These are phyloP conservation scores for Tylopilus rubrobrunneus DNA, from an alignment of 768 basidiomycete species.

Conservation along the genomic window DNA sequence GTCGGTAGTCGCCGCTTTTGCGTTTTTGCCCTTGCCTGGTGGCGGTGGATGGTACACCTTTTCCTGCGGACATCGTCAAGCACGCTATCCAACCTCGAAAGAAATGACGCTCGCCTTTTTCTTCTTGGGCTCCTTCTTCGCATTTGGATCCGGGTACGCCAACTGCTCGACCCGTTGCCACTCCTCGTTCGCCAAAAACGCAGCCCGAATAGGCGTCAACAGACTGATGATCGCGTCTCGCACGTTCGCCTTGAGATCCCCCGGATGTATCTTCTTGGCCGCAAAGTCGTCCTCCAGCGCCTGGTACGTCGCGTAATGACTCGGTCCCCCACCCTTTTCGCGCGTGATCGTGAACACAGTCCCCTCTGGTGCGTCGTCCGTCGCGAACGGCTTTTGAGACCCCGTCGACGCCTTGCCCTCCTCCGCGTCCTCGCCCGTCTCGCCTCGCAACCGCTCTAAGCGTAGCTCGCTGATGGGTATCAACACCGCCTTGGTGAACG, in stretches of 20 bases:
- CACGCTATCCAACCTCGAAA: background rate
- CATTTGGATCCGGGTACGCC: conserved; percentile 81
- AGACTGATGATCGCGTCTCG: conserved; percentile 69
- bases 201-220: conserved; percentile 75
- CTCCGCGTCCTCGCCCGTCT: conserved; percentile 37
- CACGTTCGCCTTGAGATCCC: conserved; percentile 81
- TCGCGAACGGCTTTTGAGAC: conserved; percentile 60
- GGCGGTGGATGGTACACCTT: conserved; percentile 84
- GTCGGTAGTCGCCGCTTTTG: conserved; percentile 6
- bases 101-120: conserved; percentile 43
- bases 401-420: conserved; percentile 45
- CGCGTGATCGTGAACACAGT: conserved; percentile 78
- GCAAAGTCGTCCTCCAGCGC: conserved; percentile 73
- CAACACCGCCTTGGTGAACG: conserved; percentile 83
- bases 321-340: conserved; percentile 68
- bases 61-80: conserved; percentile 40
- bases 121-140: conserved; percentile 55
- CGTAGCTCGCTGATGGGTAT: conserved; percentile 82
- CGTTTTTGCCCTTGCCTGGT: conserved; percentile 69
- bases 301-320: conserved; percentile 67
- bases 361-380: conserved; percentile 69
- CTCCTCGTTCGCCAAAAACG: conserved; percentile 72
- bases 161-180: conserved; percentile 73
- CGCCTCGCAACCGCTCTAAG: conserved; percentile 51
- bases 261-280: conserved; percentile 77